Evolutionary conservation across 2,329 filamentous ascomycete genomes (phyloP), one percentile per base, ranked within the genome.

Genomic region (Calonectria crousiana): DNA sequence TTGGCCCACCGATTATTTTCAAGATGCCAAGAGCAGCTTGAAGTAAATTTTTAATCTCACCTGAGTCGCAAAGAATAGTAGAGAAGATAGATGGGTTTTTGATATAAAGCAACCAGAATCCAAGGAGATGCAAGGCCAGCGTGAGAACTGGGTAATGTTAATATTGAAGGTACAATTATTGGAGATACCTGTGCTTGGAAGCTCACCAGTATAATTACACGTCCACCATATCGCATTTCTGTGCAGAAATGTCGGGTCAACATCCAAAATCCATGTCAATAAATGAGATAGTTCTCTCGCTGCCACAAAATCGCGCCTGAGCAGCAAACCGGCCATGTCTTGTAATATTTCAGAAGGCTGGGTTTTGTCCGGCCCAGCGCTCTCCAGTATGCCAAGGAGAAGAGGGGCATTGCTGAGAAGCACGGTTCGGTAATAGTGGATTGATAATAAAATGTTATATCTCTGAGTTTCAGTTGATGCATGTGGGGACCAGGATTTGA

Each of bases 401-500:
- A 75, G 53, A 28, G 34, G 44, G 6, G 71, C 71, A 26, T 73
- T 64, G 20, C 60, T 20, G 2, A 75, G 67, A 8, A 75, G 30
- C 13, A 73, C 49, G 1, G 71, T 71, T 32, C 71, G 67, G 78
- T 90, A 28, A 86, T 87, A 38, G 34, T 73, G 72, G 6, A 75
- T 89, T 88, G 90, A 88, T 85, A 89, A 76, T 81, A 81, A 44
- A 9, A 79, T 56, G 1, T 67, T 41, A 41, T 74, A 73, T n/a
- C 70, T 53, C 16, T 76, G 67, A 1, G 69, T 28, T 16, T 74
- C 73, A n/a, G 76, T 69, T 3, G 64, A 53, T 1, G 26, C 36
- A 11, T 53, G 23, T 4, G 69, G 18, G 66, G 72, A 77, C 68
- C 69, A 56, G 6, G 74, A 62, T 32, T 73, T 66, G 16, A 53